Evolutionary conservation across 768 basidiomycete genomes (phyloP), one percentile per base, ranked within the genome.

Genomic region (Botryobasidium botryosum): DNA sequence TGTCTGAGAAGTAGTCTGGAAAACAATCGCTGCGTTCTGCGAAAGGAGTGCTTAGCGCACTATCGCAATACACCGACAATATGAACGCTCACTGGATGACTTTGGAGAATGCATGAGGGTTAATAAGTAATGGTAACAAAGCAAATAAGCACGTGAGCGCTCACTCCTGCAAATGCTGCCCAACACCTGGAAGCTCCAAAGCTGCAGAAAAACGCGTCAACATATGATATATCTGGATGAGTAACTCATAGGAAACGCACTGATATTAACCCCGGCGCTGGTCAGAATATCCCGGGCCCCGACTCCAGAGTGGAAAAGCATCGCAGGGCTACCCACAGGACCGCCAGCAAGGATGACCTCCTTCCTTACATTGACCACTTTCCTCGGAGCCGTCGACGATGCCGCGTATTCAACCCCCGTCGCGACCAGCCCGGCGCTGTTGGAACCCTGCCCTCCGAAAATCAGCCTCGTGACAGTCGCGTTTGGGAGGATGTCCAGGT

Each of bases 401-500:
- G 21, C 55, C 13, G 71, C 68, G 57, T 67, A 78, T 54, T 70
- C 66, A 17, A 78, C 68, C 12, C 62, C 63, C 31, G 59, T 64
- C 29, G 70, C 66, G 10, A 13, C 28, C 12, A 10, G 10, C 8
- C 24, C 26, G 40, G 10, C 29, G 10, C 12, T 20, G 21, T 23
- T 39, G n/a, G n/a, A n/a, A n/a, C n/a, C n/a, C n/a, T n/a, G n/a
- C n/a, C n/a, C n/a, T 47, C 57, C 54, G 50, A 74, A 71, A 21
- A 70, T 49, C 32, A 75, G 59, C 20, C 68, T 64, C 2, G 77
- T 71, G 44, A 77, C 79, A 5, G 73, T 76, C 12, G 69, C 64
- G 44, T 71, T 70, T 6, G 71, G 62, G 20, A 81, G 64, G 49
- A 83, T 69, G 53, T 73, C 69, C 32, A 81, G 67, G 54, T 81